Evolutionary conservation across 257 asterid species (phyloP).

Genomic region (Anisodus tanguticus): DNA sequence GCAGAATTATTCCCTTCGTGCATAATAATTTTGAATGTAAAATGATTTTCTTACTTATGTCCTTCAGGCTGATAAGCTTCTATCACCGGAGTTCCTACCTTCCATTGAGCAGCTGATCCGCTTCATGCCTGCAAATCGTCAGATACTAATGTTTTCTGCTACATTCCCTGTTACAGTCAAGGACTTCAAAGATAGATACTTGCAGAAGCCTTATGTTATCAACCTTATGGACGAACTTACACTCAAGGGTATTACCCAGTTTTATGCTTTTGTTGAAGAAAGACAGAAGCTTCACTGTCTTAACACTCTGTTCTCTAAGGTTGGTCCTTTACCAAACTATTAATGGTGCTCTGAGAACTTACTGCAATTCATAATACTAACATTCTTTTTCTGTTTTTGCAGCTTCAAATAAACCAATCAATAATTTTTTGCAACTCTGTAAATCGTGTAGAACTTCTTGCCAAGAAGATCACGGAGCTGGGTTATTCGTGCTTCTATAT

Average conservation of each 20-base stretch:
- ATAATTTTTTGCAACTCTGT: conserved; percentile 94
- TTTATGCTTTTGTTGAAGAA: conserved; percentile 91
- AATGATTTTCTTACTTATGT: conserved; percentile 29
- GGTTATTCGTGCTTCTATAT: conserved; percentile 94
- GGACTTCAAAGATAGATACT: conserved; percentile 78
- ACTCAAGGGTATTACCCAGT: conserved; percentile 88
- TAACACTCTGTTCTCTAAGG: conserved; percentile 86
- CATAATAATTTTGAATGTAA: neutral
- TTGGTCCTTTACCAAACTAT: conserved; percentile 27
- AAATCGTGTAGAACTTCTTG: conserved; percentile 90
- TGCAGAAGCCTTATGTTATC: conserved; percentile 72
- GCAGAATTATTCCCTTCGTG: neutral
- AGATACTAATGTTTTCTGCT: conserved; percentile 90
- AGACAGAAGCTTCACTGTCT: conserved; percentile 93
- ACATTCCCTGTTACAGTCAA: conserved; percentile 88
- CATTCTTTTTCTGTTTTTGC: conserved; percentile 38
- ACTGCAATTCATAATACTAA: conserved; percentile 15
- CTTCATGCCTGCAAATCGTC: conserved; percentile 71
- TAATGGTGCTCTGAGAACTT: neutral
- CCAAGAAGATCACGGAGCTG: conserved; percentile 91
- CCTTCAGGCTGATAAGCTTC: conserved; percentile 90
- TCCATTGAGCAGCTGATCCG: conserved; percentile 78
- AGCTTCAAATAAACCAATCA: conserved; percentile 96
- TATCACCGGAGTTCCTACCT: conserved; percentile 92
- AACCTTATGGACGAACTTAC: conserved; percentile 96